Percentiles rank a stretch among this genome's conserved stretches.
phyloP scores from a whole-genome alignment of 495 filamentous ascomycete species.

The Xylaria longipes region DNA sequence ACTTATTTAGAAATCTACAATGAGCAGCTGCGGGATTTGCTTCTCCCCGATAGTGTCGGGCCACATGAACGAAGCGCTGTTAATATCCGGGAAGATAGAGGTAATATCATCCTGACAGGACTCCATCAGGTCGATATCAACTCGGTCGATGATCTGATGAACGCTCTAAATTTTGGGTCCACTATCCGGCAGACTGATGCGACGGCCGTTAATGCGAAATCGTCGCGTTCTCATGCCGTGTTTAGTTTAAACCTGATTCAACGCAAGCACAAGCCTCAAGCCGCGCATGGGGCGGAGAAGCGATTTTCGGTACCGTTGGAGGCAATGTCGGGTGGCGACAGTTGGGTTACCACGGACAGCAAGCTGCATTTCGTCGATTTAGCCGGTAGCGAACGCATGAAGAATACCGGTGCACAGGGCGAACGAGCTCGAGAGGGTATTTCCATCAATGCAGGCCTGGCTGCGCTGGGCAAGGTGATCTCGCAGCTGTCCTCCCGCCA shows the following conservation, averaged over 20 bases:
- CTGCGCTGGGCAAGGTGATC: slow-evolving; percentile 96
- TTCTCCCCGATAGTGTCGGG: slow-evolving; percentile 77
- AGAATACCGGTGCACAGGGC: slow-evolving; percentile 95
- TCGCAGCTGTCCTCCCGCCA: slow-evolving; percentile 93
- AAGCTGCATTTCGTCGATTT: slow-evolving; percentile 99
- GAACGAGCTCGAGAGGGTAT: slow-evolving; percentile 97
- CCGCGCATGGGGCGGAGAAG: slow-evolving; percentile 69
- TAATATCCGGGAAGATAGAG: slow-evolving; percentile 90
- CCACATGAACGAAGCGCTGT: slow-evolving; percentile 73
- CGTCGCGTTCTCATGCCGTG: slow-evolving; percentile 97
- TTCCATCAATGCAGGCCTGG: slow-evolving; percentile 96
- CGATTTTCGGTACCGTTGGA: slow-evolving; percentile 90
- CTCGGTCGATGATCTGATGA: slow-evolving; percentile 88
- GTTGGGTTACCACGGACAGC: slow-evolving; percentile 87
- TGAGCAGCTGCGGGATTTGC: slow-evolving; percentile 88
- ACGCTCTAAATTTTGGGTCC: slow-evolving; percentile 88
- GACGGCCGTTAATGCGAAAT: slow-evolving; percentile 98
- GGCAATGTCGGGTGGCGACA: slow-evolving; percentile 69
- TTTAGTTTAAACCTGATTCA: slow-evolving; percentile 96
- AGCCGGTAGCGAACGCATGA: slow-evolving; percentile 94
- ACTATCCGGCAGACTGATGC: slow-evolving; percentile 96
- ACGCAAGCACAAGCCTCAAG: slow-evolving; percentile 69
- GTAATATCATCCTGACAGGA: slow-evolving; percentile 91
- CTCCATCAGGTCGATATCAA: slow-evolving; percentile 88
- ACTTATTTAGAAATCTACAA: slow-evolving; percentile 99